Conservation (phyloP, 2,329 filamentous ascomycete genomes). For the Davidsoniella neocaledoniae region DNA sequence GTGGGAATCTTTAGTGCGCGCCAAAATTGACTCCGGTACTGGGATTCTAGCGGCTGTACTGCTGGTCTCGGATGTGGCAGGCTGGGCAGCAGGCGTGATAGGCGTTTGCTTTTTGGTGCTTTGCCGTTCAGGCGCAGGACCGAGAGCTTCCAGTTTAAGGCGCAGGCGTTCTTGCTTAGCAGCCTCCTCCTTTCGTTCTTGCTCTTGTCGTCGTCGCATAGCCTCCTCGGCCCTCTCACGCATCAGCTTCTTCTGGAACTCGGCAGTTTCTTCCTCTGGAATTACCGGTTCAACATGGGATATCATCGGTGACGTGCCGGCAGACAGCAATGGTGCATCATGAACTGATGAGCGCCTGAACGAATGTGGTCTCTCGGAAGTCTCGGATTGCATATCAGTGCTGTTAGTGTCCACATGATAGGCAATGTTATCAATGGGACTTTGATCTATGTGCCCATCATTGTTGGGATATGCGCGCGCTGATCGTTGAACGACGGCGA, state of each 20-base stretch:
- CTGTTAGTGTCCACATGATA: no score
- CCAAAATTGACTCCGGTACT: slow-evolving; percentile 1
- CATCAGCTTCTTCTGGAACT: slow-evolving; percentile 56
- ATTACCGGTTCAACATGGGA: not conserved
- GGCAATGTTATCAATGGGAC: no score
- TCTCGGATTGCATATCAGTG: no score
- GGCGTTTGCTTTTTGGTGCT: slow-evolving; percentile 34
- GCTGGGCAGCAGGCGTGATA: slow-evolving; percentile 1
- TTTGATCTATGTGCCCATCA: not conserved
- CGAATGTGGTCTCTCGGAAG: no score
- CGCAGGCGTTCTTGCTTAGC: slow-evolving; percentile 53
- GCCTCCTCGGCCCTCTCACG: slow-evolving; percentile 51
- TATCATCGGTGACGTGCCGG: not conserved
- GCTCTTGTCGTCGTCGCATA: slow-evolving; percentile 48
- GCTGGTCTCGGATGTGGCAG: not conserved
- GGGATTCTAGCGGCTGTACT: not conserved
- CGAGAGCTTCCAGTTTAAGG: slow-evolving; percentile 54
- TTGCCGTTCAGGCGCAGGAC: slow-evolving; percentile 44
- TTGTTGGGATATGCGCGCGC: not conserved
- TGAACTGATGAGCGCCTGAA: no score
- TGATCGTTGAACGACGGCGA: slow-evolving; percentile 9
- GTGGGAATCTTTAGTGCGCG: not conserved
- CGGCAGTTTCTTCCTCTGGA: slow-evolving; percentile 35
- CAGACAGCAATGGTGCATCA: no score
- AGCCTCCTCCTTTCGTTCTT: slow-evolving; percentile 57